Evolutionary conservation across 148 eudicot genomes (phyloP), one percentile per base, ranked within the genome.

Genomic region (Rhododendron molle): DNA sequence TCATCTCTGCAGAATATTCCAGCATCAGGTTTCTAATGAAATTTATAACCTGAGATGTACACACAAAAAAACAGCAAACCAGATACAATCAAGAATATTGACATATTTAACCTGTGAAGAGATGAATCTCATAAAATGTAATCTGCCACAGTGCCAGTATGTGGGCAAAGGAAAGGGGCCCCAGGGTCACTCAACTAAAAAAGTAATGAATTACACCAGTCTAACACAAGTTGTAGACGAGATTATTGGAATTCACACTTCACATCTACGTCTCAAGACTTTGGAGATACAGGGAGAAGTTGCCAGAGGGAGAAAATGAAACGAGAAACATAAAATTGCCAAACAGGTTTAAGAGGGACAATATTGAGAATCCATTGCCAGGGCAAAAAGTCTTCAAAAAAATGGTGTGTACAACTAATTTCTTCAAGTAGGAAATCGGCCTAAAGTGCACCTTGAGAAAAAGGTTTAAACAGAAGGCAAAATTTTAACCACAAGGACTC

Each of bases 1-100:
- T 80, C 87, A 84, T 89, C 62, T 81, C 87, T 92, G 90, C 80
- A 84, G 40, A 26, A 83, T 16, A 77, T 69, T 79, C n/a, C 79
- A 84, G 28, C n/a, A 79, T 43, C 60, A 71, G 26, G 38, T 52
- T 76, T 15, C 21, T 26, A 85, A 23, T 87, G 86, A 83, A 12
- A 67, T 44, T 54, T 10, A 20, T 21, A 21, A 34, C 30, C 43
- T 11, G 23, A 50, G 15, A 50, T n/a, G 49, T 16, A 78, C 13
- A 44, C 21, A 28, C 10, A 46, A 9, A 44, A 43, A 43, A 21
- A 43, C 50, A 77, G 8, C 15, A 50, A 30, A 80, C 36, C 62
- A 49, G 65, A 49, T 38, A 40, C 49, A n/a, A 40, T 76, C 14
- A 3, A 36, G 79, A 38, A 38, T 7, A 7, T 7, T 36, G 79